phyloP scores from a whole-genome alignment of 768 basidiomycete species.

The Lactarius hatsudake region DNA sequence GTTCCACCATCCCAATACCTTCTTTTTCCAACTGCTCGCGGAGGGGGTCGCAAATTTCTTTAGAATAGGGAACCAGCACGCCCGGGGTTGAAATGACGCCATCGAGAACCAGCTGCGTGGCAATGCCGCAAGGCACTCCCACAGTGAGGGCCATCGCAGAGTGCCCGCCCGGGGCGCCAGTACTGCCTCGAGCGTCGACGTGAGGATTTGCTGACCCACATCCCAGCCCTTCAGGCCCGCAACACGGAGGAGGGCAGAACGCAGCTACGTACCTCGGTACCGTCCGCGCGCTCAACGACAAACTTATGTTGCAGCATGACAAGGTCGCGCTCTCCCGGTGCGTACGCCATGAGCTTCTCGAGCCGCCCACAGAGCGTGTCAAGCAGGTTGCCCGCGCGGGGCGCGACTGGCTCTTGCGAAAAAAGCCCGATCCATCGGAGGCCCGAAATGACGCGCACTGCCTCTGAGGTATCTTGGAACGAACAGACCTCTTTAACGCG shows the following conservation, averaged over 20 bases:
- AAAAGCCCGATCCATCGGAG: slow-evolving; percentile 93
- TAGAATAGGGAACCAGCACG: slow-evolving; percentile 82
- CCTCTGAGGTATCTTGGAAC: slow-evolving; percentile 72
- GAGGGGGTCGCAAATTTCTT: slow-evolving; percentile 78
- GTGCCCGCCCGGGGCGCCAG: slow-evolving; percentile 70
- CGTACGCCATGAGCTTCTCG: slow-evolving; percentile 91
- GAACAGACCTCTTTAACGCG: slow-evolving; percentile 66
- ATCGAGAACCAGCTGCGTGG: slow-evolving; percentile 87
- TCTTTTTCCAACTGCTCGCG: slow-evolving; percentile 65
- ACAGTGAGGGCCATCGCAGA: slow-evolving; percentile 93
- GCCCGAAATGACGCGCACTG: slow-evolving; percentile 80
- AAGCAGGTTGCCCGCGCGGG: slow-evolving; percentile 74
- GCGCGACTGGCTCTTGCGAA: slow-evolving; percentile 59
- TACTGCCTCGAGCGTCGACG: slow-evolving; percentile 90
- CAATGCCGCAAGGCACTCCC: slow-evolving; percentile 92
- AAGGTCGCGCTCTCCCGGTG: slow-evolving; percentile 86
- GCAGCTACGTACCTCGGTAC: slow-evolving; percentile 50
- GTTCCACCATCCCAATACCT: slow-evolving; percentile 71
- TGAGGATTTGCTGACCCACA: slow-evolving; percentile 65
- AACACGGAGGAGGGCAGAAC: no score
- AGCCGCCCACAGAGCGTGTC: slow-evolving; percentile 91
- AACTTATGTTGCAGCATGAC: slow-evolving; percentile 99
- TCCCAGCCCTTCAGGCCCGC: slow-evolving; percentile 8
- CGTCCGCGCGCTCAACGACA: slow-evolving; percentile 84
- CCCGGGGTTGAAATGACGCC: slow-evolving; percentile 77